A percentile compares a stretch with the other conserved stretches of the same genome.
phyloP scores from a whole-genome alignment of 805 yeast genomes.

The Kockiozyma suomiensis region DNA sequence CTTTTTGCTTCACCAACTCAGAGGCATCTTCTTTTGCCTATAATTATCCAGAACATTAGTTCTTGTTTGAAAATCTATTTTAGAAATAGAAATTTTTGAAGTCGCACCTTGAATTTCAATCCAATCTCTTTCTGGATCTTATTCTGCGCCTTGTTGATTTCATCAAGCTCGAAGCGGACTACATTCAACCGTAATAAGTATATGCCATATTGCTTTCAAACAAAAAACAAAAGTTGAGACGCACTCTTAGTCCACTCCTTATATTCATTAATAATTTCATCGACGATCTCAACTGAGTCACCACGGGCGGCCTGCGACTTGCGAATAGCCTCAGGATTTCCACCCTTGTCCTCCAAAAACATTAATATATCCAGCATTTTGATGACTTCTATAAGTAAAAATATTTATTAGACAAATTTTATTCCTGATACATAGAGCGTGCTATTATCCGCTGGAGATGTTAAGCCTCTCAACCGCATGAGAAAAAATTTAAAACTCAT shows the following conservation, averaged over 20 bases:
- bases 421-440: too few relatives aligned
- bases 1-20: constrained; percentile 81
- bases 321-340: constrained; percentile 86
- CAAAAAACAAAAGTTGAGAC: constrained; percentile 1
- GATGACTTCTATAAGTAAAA: not conserved
- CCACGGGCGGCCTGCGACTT: constrained; percentile 93
- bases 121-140: constrained; percentile 93
- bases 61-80: not conserved
- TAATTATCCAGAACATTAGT: not conserved
- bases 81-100: too few relatives aligned
- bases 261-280: constrained; percentile 89
- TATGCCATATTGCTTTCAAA: not conserved
- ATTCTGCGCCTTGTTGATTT: constrained; percentile 83
- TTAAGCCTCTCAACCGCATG: too few relatives aligned
- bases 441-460: too few relatives aligned
- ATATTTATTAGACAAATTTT: not conserved
- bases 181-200: not conserved
- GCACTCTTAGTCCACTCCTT: constrained; percentile 80
- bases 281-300: constrained; percentile 90
- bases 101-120: constrained; percentile 66
- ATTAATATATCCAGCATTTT: constrained; percentile 87
- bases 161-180: constrained; percentile 85
- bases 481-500: too few relatives aligned
- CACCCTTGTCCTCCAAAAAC: constrained; percentile 95
- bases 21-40: constrained; percentile 90